Conservation (phyloP, 1,284 basidiomycete species). For the Malassezia obtusa region DNA sequence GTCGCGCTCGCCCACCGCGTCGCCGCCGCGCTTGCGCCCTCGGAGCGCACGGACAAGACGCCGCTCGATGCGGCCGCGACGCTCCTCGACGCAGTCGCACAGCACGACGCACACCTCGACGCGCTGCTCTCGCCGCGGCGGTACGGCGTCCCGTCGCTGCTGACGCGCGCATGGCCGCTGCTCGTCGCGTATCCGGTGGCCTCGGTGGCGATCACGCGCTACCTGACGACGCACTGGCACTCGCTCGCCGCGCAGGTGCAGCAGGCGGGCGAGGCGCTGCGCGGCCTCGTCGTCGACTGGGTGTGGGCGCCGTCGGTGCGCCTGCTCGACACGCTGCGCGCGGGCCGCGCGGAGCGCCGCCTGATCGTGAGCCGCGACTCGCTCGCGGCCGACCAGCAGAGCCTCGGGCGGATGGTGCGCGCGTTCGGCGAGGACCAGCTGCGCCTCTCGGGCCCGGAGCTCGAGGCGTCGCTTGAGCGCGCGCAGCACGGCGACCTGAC, state of each 20-base stretch:
- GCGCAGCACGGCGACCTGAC: conserved; percentile 77
- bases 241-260: conserved; percentile 49
- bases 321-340: conserved; percentile 70
- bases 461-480: conserved; percentile 57
- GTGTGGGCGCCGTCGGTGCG: conserved; percentile 74
- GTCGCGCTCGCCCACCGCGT: background rate
- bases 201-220: conserved; percentile 18
- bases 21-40: background rate
- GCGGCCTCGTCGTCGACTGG: conserved; percentile 73
- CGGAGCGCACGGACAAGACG: background rate
- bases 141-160: conserved; percentile 23
- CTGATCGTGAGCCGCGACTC: conserved; percentile 64
- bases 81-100: conserved; percentile 3
- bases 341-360: conserved; percentile 60
- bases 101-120: conserved; percentile 4
- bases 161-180: conserved; percentile 34
- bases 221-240: conserved; percentile 29
- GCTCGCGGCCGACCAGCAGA: conserved; percentile 70
- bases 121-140: background rate
- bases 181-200: conserved; percentile 31
- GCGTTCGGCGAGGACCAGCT: conserved; percentile 73
- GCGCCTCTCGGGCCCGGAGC: conserved; percentile 54
- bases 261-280: conserved; percentile 63
- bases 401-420: conserved; percentile 82
- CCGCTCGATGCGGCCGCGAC: background rate